Percentiles rank a stretch among this genome's conserved stretches.
phyloP scores from a whole-genome alignment of 1,284 basidiomycete genomes.

The Malassezia arunalokei region DNA sequence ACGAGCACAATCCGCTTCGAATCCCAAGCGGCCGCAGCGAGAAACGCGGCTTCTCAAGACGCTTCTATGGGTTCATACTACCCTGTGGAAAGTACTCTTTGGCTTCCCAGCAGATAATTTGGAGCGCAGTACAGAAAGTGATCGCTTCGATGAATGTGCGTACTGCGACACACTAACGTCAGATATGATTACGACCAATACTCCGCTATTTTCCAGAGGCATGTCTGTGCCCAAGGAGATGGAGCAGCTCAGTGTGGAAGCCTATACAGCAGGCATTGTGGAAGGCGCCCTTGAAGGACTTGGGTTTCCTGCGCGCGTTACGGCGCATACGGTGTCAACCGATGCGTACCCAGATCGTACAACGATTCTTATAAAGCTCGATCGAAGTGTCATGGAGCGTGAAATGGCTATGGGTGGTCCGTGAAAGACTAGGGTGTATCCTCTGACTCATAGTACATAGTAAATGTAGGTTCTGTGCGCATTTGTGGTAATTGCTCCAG shows the following conservation, averaged over 20 bases:
- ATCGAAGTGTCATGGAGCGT: slow-evolving; percentile 35
- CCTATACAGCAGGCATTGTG: slow-evolving; percentile 89
- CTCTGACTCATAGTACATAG: slow-evolving; percentile 20
- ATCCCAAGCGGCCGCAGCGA: slow-evolving; percentile 32
- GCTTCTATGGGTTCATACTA: slow-evolving; percentile 47
- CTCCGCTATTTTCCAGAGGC: slow-evolving; percentile 75
- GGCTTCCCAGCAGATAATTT: slow-evolving; percentile 84
- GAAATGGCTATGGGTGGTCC: slow-evolving; percentile 28
- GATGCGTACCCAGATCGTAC: slow-evolving; percentile 58
- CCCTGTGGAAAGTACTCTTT: slow-evolving; percentile 86
- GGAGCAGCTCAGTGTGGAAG: slow-evolving; percentile 84
- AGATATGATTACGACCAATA: slow-evolving; percentile 99
- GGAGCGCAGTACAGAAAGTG: slow-evolving; percentile 78
- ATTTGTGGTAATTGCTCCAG: slow-evolving; percentile 50
- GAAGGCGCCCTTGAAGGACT: slow-evolving; percentile 92
- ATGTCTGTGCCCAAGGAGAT: slow-evolving; percentile 91
- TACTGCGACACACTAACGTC: slow-evolving; percentile 16
- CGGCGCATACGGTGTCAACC: slow-evolving; percentile 82
- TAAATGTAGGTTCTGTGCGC: slow-evolving; percentile 29
- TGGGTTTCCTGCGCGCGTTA: slow-evolving; percentile 88
- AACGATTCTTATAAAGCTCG: slow-evolving; percentile 44
- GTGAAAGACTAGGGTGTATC: slow-evolving; percentile 6
- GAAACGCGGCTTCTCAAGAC: slow-evolving; percentile 37
- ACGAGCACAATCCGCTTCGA: slow-evolving; percentile 24
- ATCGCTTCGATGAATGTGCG: slow-evolving; percentile 76